Evolutionary conservation across 805 yeast species (phyloP).

Genomic region (Candida insectorum): DNA sequence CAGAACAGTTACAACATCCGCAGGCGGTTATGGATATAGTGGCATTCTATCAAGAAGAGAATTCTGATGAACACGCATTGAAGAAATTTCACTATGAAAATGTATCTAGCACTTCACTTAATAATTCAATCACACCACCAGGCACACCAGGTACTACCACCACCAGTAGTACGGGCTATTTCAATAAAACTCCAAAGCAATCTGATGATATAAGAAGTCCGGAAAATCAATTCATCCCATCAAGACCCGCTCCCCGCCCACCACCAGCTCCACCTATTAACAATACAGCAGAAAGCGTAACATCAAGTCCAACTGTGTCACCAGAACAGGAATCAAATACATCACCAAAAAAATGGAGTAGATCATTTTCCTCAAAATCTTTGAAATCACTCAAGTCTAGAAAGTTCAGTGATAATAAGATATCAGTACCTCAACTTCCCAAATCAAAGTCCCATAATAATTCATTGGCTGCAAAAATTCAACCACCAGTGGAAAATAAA

Average conservation of each 20-base stretch:
- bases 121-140: constrained; percentile 26
- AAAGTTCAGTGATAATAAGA: constrained; percentile 15
- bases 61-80: constrained; percentile 42
- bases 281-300: no score
- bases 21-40: constrained; percentile 92
- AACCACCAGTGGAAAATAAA: constrained; percentile 13
- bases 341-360: constrained; percentile 5
- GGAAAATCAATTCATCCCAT: constrained; percentile 59
- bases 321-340: constrained; percentile 9
- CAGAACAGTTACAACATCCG: constrained; percentile 88
- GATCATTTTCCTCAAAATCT: constrained; percentile 39
- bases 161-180: not conserved
- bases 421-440: constrained; percentile 12
- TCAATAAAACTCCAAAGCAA: constrained; percentile 4
- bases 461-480: constrained; percentile 29
- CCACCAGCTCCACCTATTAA: constrained; percentile 25
- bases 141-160: constrained; percentile 19
- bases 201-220: no score
- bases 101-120: constrained; percentile 21
- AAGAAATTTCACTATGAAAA: constrained; percentile 36
- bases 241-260: constrained; percentile 69
- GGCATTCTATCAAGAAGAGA: constrained; percentile 72
- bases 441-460: constrained; percentile 41
- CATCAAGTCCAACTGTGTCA: no score
- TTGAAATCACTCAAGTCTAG: constrained; percentile 29